Base-by-base conservation (phyloP, 495 filamentous ascomycete genomes). In the Penicillium herquei region DNA sequence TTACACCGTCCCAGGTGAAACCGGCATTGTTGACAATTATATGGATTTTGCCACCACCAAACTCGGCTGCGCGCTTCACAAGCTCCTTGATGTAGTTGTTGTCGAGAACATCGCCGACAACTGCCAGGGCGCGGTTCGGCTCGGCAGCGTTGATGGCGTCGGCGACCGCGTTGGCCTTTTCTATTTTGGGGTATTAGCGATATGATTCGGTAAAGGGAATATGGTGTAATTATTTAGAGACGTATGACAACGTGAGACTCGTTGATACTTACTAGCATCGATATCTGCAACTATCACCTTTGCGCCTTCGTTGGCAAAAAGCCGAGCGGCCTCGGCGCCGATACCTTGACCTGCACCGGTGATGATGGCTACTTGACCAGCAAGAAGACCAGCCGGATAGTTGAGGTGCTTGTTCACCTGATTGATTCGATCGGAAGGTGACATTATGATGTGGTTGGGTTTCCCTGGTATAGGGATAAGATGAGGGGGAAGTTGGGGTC, bases 271-370 rank as follows among this genome's bases (percentile, higher is more conserved):
- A 88, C 86, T 75, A 16, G 66, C 81, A 70, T 94, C 91, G 56
- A 94, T 88, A 72, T 94, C 91, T 17, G 89, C 84, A 46, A 96
- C 75, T 3, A 96, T 73, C 3, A 94, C 90, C 66, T 86, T 90
- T 1, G 90, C 89, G 17, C 91, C 91, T 65, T 96, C 91, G 55
- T 89, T 90, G 30, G 88, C 90, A 64, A 95, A 96, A 7, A 93
- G 70, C 13, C 85, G 73, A 12, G 91, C 90, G 33, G 87, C 78
- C 72, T 93, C 91, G 31, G 91, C 91, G 30, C 90, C 91, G 67
- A 95, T 95, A 61, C 91, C 91, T 72, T 96, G 90, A n/a, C 87
- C 91, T 13, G 84, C 82, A 45, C 91, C 91, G 34, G 91, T 96
- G 64, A 95, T 86, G 69, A 96, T 92, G 64, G 89, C 90, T n/a